Base-by-base conservation (phyloP, 371 early-diverging fungal genomes). In the Agmasoma carcini region DNA sequence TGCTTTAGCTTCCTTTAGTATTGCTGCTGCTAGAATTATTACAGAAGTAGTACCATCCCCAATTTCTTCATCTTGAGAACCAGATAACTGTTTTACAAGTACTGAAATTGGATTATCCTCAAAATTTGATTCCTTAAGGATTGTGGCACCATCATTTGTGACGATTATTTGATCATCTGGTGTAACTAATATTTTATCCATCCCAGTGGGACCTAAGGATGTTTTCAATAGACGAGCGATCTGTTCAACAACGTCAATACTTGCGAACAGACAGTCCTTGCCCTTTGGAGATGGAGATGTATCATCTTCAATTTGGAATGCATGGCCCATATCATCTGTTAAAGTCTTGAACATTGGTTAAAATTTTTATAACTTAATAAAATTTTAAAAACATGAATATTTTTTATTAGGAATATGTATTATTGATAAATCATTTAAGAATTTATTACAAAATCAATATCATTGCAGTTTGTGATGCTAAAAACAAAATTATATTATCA, bases 1-100 rank as follows among this genome's bases (percentile, higher is more conserved):
- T 58, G 79, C 80, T 75, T 90, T 90, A 29, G 93, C 88, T 75
- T 95, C 86, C 75, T 89, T 91, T 59, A 99, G 79, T 26, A 99
- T 75, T 26, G 95, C 88, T 49, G 94, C 88, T 39, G 99, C 97
- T 54, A 99, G 80, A 4, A 99, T 52, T 83, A 97, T 96, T 59
- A 99, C 91, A 71, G 93, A 88, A 14, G 99, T 99, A 29, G 99
- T 99, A 54, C 99, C 99, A 77, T 99, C 99, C 58, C 99, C 99
- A 73, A 96, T 90, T 78, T 97, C 97, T 68, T 96, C 90, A 78
- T 99, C 99, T 79, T 96, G 97, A 58, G 87, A 82, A 78, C 90
- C 84, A 55, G 90, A 89, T 46, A 99, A 78, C 75, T 95, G 89
- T 14, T 94, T 91, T 51, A 99, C 76, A 19, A 97, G 80, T 75